Conservation (phyloP, 2,329 filamentous ascomycete species). For the Ophiocordyceps robertsii region DNA sequence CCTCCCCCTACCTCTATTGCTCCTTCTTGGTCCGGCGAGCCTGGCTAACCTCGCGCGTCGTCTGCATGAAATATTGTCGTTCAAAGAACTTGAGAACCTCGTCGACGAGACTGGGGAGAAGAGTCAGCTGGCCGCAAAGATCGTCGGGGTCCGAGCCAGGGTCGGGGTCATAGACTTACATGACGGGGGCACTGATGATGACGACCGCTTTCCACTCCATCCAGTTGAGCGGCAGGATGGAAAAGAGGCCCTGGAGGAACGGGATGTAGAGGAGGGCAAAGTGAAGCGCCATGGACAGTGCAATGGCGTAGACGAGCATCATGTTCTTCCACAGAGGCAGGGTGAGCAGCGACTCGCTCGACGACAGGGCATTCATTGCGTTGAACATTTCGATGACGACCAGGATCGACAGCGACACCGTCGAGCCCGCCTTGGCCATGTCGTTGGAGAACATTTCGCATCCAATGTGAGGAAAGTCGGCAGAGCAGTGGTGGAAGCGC, state of each 20-base stretch:
- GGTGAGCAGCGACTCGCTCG: slow-evolving; percentile 84
- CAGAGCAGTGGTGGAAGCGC: slow-evolving; percentile 86
- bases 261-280: slow-evolving; percentile 89
- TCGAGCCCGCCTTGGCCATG: slow-evolving; percentile 80
- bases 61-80: slow-evolving; percentile 49
- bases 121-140: slow-evolving; percentile 8
- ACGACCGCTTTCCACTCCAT: slow-evolving; percentile 88
- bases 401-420: slow-evolving; percentile 78
- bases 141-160: background rate
- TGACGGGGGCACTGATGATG: slow-evolving; percentile 77
- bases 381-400: slow-evolving; percentile 99
- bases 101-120: slow-evolving; percentile 53
- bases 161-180: slow-evolving; percentile 44
- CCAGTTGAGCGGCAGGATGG: slow-evolving; percentile 75
- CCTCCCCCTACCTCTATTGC: slow-evolving; percentile 22
- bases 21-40: slow-evolving; percentile 38
- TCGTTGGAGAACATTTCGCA: slow-evolving; percentile 85
- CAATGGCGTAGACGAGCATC: slow-evolving; percentile 93
- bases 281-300: slow-evolving; percentile 85
- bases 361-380: slow-evolving; percentile 94
- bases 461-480: slow-evolving; percentile 76
- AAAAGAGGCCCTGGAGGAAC: slow-evolving; percentile 77
- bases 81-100: slow-evolving; percentile 73
- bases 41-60: slow-evolving; percentile 23
- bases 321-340: slow-evolving; percentile 97